Evolutionary conservation across 768 basidiomycete species (phyloP), one percentile per base, ranked within the genome.

Genomic region (Trametes villosa): DNA sequence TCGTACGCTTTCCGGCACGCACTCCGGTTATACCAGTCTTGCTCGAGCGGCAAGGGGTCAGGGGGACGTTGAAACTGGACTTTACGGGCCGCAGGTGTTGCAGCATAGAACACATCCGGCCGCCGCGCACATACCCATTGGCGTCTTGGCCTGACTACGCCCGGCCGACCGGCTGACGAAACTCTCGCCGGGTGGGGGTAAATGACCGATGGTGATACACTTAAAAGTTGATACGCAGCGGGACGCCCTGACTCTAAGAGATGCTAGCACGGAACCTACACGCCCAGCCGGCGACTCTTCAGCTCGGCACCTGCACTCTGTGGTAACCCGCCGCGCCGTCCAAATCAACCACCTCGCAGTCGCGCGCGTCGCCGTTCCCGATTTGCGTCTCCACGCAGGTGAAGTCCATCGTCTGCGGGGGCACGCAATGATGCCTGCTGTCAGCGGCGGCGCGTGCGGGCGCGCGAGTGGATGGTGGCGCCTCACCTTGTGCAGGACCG

Each of bases 371-470:
- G 1, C 90, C 90, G 58, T 91, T 83, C 7, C 94, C 94, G 53
- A 96, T 87, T 73, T 98, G 96, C 24, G 94, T 92, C 75, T 98
- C 96, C 9, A 98, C 85, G 69, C 96, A 98, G 9, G 92, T 81
- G 65, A 94, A 83, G 67, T 94, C 92, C 75, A 94, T 82, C 12
- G 78, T 72, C 89, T 93, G 69, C 38, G 38, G 15, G 31, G 7
- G 22, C 27, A n/a, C 36, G n/a, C 12, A n/a, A 31, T 49, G 40
- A 41, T 24, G 20, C 31, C 6, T 27, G 46, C 24, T 26, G 26
- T 22, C 15, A 18, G 18, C 36, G 33, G 27, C 31, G 27, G 9
- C 20, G 22, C 20, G 57, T 30, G 34, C n/a, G 15, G 17, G n/a
- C 29, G 8, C 38, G 40, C 53, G 30, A 13, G 24, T 29, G 47